Evolutionary conservation across 2,329 filamentous ascomycete genomes (phyloP), one percentile per base, ranked within the genome.

Genomic region (Cercospora sesami): DNA sequence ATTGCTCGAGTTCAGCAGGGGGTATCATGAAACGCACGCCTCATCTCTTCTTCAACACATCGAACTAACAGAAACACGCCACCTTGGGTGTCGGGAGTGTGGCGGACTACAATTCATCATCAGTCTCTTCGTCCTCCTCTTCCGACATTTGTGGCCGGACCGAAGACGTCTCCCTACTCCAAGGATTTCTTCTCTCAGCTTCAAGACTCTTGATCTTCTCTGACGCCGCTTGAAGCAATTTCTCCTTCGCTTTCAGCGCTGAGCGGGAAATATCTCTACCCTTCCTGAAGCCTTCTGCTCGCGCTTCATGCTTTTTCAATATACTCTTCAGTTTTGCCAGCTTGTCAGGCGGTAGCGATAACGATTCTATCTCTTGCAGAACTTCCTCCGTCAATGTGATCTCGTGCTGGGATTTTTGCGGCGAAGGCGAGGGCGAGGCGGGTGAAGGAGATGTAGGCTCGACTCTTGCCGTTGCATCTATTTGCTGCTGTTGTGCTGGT

Each of bases 251-350:
- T 75, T 87, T 88, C 36, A 92, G 75, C 4, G 85, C 86, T 8
- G 86, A 78, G n/a, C 91, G 81, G 3, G 86, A 84, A 6, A 90
- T 85, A 68, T 94, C 90, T 2, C 91, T 82, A 0, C 90, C 90
- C 69, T 85, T 85, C 45, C 83, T 82, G 21, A 91, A 82, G 0
- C 91, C 91, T 73, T 85, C 86, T 0, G 84, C 83, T 62, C 83
- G 84, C 62, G 88, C 79, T 16, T 86, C 85, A 71, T 91, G 84
- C 55, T 80, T 85, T 39, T 84, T 81, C 33, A 92, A 80, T 7
- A 86, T 72, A 26, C 71, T 68, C 0, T 78, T 77, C 1, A 90
- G 76, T 23, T 75, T 78, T 1, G 72, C 67, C 4, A 81, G 67
- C 14, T 69, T 69, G 4, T 73, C 71, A 5, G 71, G 66, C 3